Base-by-base conservation (phyloP, 345 rosid genomes). In the Syzygium aqueum region DNA sequence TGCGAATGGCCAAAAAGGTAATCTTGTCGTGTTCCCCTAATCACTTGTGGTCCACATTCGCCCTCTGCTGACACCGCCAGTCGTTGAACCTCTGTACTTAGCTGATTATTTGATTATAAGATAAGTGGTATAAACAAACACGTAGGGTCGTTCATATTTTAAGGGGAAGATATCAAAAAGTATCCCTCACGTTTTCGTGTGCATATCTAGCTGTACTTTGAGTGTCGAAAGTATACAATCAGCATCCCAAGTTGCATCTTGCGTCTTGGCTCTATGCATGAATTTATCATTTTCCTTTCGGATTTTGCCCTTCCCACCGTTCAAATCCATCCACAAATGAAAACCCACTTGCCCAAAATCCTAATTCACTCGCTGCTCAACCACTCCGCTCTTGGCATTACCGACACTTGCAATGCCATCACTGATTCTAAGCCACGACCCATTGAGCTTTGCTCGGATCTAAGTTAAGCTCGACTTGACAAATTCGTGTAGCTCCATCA, bases 191-290 rank as follows among this genome's bases (percentile, higher is more conserved):
- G 19, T 65, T 16, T 53, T 61, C 13, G 1, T 3, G 0, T 30
- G 2, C 0, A 17, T 11, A 8, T 33, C 0, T 1, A 8, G 11
- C 33, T 67, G 2, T 3, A 30, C 3, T 0, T 67, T 67, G 1
- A 0, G 17, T 3, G 1, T 67, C 33, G 1, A 0, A 33, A 33
- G 19, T 8, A 7, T 17, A 9, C 0, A 17, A 33, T 65, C 17
- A 0, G 2, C 37, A 63, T 28, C 1, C 0, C 1, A 7, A 63
- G 0, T n/a, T 27, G 6, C 6, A 30, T 1, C 3, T 33, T 0
- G 2, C 40, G 0, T 33, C 0, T 8, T 16, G 7, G 0, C 23
- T 33, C 1, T 33, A 33, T 67, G 1, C 0, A 67, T 17, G 7
- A 30, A 8, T 67, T 17, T 17, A 3, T 5, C 0, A 0, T 67